These are phyloP conservation scores for Pseudoneurospora amorphoporcata DNA, from an alignment of 495 filamentous ascomycete species.

Conservation along the genomic window DNA sequence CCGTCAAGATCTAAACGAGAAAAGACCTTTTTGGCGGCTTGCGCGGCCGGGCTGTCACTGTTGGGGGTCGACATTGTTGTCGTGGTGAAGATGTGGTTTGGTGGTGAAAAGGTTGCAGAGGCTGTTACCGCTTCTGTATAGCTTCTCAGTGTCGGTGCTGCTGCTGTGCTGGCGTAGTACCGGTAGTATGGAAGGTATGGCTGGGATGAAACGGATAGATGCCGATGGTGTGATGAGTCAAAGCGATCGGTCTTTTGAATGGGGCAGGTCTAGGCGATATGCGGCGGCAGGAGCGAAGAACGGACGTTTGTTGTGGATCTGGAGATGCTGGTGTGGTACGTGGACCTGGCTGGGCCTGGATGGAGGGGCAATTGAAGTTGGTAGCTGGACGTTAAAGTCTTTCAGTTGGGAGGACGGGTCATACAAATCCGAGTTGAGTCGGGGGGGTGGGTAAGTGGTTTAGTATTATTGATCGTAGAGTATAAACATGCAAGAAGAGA, in stretches of 20 bases:
- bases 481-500: background rate
- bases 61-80: slow-evolving; percentile 27
- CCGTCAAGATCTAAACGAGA: slow-evolving; percentile 73
- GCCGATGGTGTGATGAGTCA: background rate
- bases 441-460: background rate
- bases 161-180: background rate
- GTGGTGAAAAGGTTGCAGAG: background rate
- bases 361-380: background rate
- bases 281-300: background rate
- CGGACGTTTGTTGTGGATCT: background rate
- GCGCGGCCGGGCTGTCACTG: slow-evolving; percentile 15
- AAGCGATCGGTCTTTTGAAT: background rate
- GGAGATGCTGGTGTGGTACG: background rate
- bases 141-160: background rate
- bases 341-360: background rate
- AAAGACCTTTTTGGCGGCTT: slow-evolving; percentile 54
- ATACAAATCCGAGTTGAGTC: background rate
- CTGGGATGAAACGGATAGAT: background rate
- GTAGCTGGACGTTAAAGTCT: background rate
- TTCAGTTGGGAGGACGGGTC: background rate
- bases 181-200: background rate
- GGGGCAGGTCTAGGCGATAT: background rate
- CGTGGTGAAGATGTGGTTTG: background rate
- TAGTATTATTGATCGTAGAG: background rate
- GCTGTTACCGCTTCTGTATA: background rate